A percentile compares a stretch with the other conserved stretches of the same genome.
phyloP scores from a whole-genome alignment of 805 yeast genomes.

The Groenewaldozyma tartarivorans region DNA sequence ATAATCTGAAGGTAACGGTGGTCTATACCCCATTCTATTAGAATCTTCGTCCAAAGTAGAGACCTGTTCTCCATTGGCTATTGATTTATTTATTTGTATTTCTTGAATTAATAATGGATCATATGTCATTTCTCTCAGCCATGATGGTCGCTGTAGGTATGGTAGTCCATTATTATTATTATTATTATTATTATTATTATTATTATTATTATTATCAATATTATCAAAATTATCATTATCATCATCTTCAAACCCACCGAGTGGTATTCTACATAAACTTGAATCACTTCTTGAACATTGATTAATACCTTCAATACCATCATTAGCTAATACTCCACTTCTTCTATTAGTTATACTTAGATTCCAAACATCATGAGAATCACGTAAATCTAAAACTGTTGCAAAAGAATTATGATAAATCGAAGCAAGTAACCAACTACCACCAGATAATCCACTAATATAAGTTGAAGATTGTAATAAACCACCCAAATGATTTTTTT shows the following conservation, averaged over 20 bases:
- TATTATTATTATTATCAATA: too few relatives aligned
- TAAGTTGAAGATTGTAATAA: conserved; percentile 60
- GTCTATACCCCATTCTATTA: conserved; percentile 9
- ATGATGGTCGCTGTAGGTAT: too few relatives aligned
- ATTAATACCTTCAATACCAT: neutral
- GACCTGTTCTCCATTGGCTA: neutral
- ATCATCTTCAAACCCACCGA: neutral
- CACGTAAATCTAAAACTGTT: conserved; percentile 45
- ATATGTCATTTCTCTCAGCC: too few relatives aligned
- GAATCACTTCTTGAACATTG: neutral
- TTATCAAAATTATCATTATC: neutral
- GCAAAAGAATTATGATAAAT: conserved; percentile 62
- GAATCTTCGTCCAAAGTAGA: neutral
- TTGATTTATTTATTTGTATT: neutral
- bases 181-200: too few relatives aligned
- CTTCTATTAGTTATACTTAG: conserved; percentile 21
- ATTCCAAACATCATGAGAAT: conserved; percentile 49
- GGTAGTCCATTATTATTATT: conserved; percentile 1
- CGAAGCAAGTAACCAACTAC: conserved; percentile 70
- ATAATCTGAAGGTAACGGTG: neutral
- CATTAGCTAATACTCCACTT: neutral
- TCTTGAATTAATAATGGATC: too few relatives aligned
- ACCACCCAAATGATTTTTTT: conserved; percentile 39
- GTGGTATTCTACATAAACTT: neutral
- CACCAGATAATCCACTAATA: conserved; percentile 71